A percentile compares a stretch with the other conserved stretches of the same genome.
Conservation (phyloP, 2,329 filamentous ascomycete species). For the Dothistroma septosporum region DNA sequence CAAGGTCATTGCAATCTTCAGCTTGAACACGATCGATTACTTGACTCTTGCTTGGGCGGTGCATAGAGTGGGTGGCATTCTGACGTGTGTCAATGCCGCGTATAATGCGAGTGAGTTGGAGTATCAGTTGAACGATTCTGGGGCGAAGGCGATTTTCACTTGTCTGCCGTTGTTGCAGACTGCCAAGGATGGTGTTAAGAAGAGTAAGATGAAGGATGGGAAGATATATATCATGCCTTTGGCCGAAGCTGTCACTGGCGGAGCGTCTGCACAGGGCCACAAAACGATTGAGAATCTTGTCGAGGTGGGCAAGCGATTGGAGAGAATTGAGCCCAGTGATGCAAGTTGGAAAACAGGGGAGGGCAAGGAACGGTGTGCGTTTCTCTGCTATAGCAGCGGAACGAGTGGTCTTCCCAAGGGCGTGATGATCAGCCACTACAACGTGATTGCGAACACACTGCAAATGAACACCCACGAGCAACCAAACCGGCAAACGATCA, state of each 20-base stretch:
- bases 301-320: constrained; percentile 54
- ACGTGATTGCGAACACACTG: constrained; percentile 72
- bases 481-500: constrained; percentile 35
- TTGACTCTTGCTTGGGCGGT: constrained; percentile 68
- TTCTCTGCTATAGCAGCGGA: constrained; percentile 75
- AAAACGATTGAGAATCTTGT: constrained; percentile 66
- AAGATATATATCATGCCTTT: constrained; percentile 67
- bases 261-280: constrained; percentile 49
- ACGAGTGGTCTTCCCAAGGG: constrained; percentile 71
- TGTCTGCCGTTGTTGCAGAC: constrained; percentile 62
- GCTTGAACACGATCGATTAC: constrained; percentile 80
- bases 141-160: constrained; percentile 67
- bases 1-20: constrained; percentile 71
- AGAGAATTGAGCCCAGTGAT: constrained; percentile 46
- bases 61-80: constrained; percentile 69
- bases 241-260: constrained; percentile 51
- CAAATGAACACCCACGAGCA: constrained; percentile 56
- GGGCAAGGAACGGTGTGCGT: constrained; percentile 65
- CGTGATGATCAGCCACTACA: constrained; percentile 75
- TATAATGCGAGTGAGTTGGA: constrained; percentile 67
- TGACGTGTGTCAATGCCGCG: constrained; percentile 70
- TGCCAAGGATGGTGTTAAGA: constrained; percentile 61
- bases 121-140: constrained; percentile 66
- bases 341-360: constrained; percentile 62
- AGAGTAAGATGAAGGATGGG: constrained; percentile 58